A percentile compares a stretch with the other conserved stretches of the same genome.
Evolutionary conservation across 768 basidiomycete species (phyloP).

Genomic region (Kwoniella dendrophila): DNA sequence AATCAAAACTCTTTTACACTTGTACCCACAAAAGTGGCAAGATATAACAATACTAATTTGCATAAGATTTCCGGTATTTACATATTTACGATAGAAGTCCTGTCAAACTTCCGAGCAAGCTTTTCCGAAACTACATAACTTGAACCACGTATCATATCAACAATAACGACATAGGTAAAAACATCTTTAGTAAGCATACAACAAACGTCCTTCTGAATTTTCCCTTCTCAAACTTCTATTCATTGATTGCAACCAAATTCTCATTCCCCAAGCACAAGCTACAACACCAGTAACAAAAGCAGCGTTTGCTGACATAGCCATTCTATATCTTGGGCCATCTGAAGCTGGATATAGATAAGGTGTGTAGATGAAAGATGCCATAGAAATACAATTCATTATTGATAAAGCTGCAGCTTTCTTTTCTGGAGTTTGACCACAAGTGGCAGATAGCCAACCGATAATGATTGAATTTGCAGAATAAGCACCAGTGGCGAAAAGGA

Average conservation of each 20-base stretch:
- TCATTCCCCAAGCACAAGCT: slow-evolving; percentile 15
- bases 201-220: background rate
- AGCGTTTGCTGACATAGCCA: slow-evolving; percentile 17
- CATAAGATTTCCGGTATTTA: too few species aligned
- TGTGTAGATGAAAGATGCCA: slow-evolving; percentile 25
- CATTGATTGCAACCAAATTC: slow-evolving; percentile 7
- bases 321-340: slow-evolving; percentile 19
- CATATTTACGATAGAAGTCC: too few species aligned
- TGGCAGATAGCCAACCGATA: slow-evolving; percentile 26
- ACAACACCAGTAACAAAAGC: slow-evolving; percentile 12
- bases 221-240: slow-evolving; percentile 8
- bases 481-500: slow-evolving; percentile 19
- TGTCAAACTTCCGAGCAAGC: too few species aligned
- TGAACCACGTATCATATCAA: too few species aligned
- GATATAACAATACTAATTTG: too few species aligned
- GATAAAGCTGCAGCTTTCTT: slow-evolving; percentile 25
- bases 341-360: slow-evolving; percentile 24
- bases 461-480: slow-evolving; percentile 13
- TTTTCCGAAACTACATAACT: too few species aligned
- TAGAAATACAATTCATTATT: slow-evolving; percentile 24
- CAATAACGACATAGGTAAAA: too few species aligned
- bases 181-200: slow-evolving; percentile 25
- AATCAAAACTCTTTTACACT: too few species aligned
- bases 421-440: slow-evolving; percentile 14
- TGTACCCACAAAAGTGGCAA: too few species aligned